phyloP scores from a whole-genome alignment of 371 early-diverging fungal genomes.

The Rhizopus microsporus region DNA sequence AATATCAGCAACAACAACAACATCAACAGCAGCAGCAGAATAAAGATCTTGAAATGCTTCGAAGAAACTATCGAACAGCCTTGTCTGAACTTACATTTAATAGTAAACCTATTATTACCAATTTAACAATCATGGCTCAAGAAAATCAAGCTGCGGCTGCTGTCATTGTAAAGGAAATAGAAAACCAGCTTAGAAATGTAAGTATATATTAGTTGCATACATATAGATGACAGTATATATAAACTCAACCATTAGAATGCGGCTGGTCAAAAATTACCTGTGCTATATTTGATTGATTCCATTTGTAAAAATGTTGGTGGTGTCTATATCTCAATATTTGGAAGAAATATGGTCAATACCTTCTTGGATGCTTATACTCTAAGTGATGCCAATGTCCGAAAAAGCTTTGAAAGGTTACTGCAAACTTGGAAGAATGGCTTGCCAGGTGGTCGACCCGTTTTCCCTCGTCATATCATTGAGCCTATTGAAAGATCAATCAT shows the following conservation, averaged over 20 bases:
- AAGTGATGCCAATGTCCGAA: slow-evolving; percentile 60
- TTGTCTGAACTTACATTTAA: slow-evolving; percentile 81
- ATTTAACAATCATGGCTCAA: slow-evolving; percentile 83
- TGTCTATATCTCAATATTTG: slow-evolving; percentile 71
- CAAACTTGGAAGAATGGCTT: slow-evolving; percentile 82
- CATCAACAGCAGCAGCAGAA: slow-evolving; percentile 10
- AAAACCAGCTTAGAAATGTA: slow-evolving; percentile 79
- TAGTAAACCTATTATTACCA: slow-evolving; percentile 89
- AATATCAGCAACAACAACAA: slow-evolving; percentile 21
- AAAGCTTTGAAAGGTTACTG: slow-evolving; percentile 74
- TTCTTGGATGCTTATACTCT: slow-evolving; percentile 76
- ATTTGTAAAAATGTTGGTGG: slow-evolving; percentile 90
- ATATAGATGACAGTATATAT: slow-evolving; percentile 4
- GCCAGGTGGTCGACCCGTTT: slow-evolving; percentile 63
- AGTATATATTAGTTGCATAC: slow-evolving; percentile 33
- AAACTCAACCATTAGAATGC: slow-evolving; percentile 55
- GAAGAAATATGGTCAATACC: slow-evolving; percentile 64
- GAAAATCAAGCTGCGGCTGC: slow-evolving; percentile 67
- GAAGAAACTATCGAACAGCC: slow-evolving; percentile 36
- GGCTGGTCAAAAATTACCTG: slow-evolving; percentile 79
- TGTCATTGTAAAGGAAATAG: slow-evolving; percentile 81
- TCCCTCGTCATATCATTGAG: slow-evolving; percentile 55
- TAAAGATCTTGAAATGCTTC: slow-evolving; percentile 35
- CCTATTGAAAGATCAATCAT: slow-evolving; percentile 58
- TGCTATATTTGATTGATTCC: slow-evolving; percentile 90